A percentile compares a stretch with the other conserved stretches of the same genome.
Conservation (phyloP, 1,139 yeast genomes). For the Meyerozyma sp. region DNA sequence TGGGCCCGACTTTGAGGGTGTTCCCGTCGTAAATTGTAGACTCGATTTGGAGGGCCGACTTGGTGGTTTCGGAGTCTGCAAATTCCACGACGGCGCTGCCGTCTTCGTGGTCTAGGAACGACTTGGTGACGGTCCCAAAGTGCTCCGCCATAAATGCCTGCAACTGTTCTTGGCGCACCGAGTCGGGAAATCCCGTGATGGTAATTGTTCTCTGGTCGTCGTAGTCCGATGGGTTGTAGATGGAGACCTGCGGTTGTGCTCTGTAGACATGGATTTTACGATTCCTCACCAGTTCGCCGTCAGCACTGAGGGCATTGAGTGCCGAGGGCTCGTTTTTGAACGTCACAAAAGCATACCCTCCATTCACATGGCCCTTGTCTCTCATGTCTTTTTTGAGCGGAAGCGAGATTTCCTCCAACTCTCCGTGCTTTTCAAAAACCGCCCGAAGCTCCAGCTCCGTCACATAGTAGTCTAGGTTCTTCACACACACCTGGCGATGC, state of each 20-base stretch:
- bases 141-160: background rate
- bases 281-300: slow-evolving; percentile 33
- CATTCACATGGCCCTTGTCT: slow-evolving; percentile 26
- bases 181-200: background rate
- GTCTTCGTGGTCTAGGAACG: background rate
- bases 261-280: slow-evolving; percentile 39
- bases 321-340: slow-evolving; percentile 37
- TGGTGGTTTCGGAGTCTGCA: background rate
- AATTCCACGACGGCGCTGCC: background rate
- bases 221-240: background rate
- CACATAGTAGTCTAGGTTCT: slow-evolving; percentile 42
- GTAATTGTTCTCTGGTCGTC: background rate
- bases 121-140: background rate
- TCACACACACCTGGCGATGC: slow-evolving; percentile 50
- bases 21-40: background rate
- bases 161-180: background rate
- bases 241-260: slow-evolving; percentile 13
- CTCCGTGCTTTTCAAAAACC: slow-evolving; percentile 23
- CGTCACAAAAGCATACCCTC: slow-evolving; percentile 56
- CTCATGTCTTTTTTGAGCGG: slow-evolving; percentile 36
- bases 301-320: slow-evolving; percentile 30
- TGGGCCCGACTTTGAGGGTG: background rate
- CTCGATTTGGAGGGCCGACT: background rate
- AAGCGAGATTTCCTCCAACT: slow-evolving; percentile 44
- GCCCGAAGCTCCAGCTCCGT: slow-evolving; percentile 22